These are phyloP conservation scores for Psilocybe cubensis DNA, from an alignment of 768 basidiomycete genomes.

Conservation along the genomic window DNA sequence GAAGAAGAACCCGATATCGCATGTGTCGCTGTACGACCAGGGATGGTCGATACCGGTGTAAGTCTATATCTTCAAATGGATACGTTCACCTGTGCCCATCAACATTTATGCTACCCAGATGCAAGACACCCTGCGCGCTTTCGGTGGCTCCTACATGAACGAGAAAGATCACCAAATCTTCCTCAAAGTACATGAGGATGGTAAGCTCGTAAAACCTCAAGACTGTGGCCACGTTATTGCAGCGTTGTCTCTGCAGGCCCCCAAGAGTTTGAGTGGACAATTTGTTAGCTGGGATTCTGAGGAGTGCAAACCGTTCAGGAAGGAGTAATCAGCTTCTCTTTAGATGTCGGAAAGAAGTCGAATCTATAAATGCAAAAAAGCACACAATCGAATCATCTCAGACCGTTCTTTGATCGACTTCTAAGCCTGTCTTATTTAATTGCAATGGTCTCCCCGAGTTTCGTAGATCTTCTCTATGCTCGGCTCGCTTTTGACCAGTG, in stretches of 20 bases:
- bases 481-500: neutral
- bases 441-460: neutral
- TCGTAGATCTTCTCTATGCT: neutral
- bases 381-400: neutral
- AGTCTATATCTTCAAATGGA: conserved; percentile 25
- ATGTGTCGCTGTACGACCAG: conserved; percentile 82
- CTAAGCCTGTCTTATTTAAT: neutral
- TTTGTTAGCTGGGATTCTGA: conserved; percentile 85
- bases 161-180: conserved; percentile 60
- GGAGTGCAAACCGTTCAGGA: conserved; percentile 61
- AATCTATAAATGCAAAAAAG: neutral
- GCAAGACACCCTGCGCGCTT: conserved; percentile 60
- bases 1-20: conserved; percentile 80
- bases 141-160: conserved; percentile 57
- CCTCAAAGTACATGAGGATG: conserved; percentile 56
- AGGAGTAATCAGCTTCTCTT: conserved; percentile 15
- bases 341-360: neutral
- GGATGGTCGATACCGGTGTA: conserved; percentile 84
- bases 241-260: conserved; percentile 67
- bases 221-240: conserved; percentile 82
- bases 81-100: neutral
- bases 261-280: conserved; percentile 65
- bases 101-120: conserved; percentile 50
- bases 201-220: conserved; percentile 76
- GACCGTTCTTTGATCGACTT: neutral